Conservation (phyloP, 2,329 filamentous ascomycete species). For the Fusarium setosum region DNA sequence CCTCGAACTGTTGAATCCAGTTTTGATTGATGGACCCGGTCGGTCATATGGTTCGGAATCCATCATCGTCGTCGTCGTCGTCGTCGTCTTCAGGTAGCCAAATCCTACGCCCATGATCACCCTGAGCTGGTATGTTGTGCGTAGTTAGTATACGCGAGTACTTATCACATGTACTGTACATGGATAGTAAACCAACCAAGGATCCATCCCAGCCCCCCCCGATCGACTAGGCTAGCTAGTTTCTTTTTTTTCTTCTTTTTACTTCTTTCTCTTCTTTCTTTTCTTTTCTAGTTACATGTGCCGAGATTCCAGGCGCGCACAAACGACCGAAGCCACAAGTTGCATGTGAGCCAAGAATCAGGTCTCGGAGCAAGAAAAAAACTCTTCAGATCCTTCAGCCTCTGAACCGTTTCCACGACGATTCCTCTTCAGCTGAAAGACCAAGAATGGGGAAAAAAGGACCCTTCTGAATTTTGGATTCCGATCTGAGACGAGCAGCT, state of each 20-base stretch:
- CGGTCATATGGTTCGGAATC: slow-evolving; percentile 23
- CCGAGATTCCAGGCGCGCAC: background rate
- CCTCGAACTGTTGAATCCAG: slow-evolving; percentile 12
- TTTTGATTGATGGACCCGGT: background rate
- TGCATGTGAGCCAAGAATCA: no score
- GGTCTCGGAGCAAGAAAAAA: background rate
- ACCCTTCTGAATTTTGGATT: slow-evolving; percentile 10
- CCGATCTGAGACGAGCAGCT: slow-evolving; percentile 22
- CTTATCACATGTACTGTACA: slow-evolving; percentile 8
- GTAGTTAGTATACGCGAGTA: background rate
- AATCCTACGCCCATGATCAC: slow-evolving; percentile 14
- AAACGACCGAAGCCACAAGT: no score
- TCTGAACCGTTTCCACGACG: slow-evolving; percentile 2
- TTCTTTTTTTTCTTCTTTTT: no score
- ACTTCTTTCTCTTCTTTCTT: background rate
- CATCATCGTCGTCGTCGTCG: slow-evolving; percentile 2
- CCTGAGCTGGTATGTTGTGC: no score
- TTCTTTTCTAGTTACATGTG: slow-evolving; percentile 10
- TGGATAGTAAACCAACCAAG: slow-evolving; percentile 18
- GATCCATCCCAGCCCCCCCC: slow-evolving; percentile 1
- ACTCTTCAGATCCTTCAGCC: background rate
- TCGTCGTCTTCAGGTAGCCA: background rate
- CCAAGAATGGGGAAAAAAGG: slow-evolving; percentile 14
- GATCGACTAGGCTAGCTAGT: background rate
- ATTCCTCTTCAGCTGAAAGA: slow-evolving; percentile 10